Percentiles rank a stretch among this genome's conserved stretches.
These are phyloP conservation scores for Saitozyma podzolica DNA, from an alignment of 768 basidiomycete species.

Conservation along the genomic window DNA sequence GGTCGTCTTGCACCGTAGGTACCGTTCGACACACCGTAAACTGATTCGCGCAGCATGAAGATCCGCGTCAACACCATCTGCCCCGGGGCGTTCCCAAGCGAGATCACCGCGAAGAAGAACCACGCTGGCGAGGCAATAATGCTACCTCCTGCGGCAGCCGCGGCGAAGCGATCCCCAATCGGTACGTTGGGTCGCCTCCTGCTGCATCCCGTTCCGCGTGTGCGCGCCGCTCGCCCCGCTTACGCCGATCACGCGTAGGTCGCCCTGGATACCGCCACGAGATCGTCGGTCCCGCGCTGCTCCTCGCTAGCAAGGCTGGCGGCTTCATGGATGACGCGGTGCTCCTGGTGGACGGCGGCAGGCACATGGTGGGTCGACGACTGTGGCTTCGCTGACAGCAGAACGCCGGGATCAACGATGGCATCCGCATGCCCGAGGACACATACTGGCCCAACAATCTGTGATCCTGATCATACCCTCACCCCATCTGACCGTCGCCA, in stretches of 20 bases:
- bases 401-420: constrained; percentile 25
- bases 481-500: too few species aligned
- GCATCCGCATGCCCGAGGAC: constrained; percentile 19
- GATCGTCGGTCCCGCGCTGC: constrained; percentile 46
- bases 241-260: constrained; percentile 14
- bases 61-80: constrained; percentile 51
- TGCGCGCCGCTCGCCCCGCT: not conserved
- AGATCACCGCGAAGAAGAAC: constrained; percentile 38
- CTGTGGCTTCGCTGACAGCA: not conserved
- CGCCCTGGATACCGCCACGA: constrained; percentile 45
- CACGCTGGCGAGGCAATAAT: not conserved
- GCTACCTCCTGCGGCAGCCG: too few species aligned
- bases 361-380: constrained; percentile 30
- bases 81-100: constrained; percentile 49
- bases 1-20: constrained; percentile 43
- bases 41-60: constrained; percentile 29
- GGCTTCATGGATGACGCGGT: constrained; percentile 44
- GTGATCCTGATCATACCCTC: too few species aligned
- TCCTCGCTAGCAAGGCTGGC: constrained; percentile 39
- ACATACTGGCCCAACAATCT: constrained; percentile 1
- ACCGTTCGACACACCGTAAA: not conserved
- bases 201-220: not conserved
- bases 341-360: constrained; percentile 40
- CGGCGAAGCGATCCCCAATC: not conserved
- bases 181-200: too few species aligned